phyloP scores from a whole-genome alignment of 2,329 filamentous ascomycete genomes.

The Phialocephala subalpina region DNA sequence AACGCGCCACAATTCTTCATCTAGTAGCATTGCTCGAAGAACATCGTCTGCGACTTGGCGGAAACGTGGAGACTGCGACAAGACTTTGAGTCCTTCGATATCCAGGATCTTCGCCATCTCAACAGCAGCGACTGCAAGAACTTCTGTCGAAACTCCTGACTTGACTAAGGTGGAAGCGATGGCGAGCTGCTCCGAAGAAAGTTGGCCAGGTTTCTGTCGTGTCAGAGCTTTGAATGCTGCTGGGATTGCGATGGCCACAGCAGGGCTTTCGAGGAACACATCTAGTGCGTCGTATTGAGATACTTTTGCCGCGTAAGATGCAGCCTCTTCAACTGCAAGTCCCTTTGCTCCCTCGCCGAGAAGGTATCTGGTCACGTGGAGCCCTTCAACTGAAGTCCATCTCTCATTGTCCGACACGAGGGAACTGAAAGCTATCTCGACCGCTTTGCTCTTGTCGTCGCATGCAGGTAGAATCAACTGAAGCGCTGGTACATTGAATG shows the following conservation, averaged over 20 bases:
- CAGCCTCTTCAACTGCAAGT: slow-evolving; percentile 10
- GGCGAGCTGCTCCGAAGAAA: slow-evolving; percentile 15
- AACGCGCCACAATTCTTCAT: neutral
- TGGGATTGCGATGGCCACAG: slow-evolving; percentile 6
- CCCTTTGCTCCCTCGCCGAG: slow-evolving; percentile 12
- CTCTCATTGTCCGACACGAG: neutral
- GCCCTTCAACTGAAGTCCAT: slow-evolving; percentile 3
- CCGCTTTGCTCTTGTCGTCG: neutral
- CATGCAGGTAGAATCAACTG: slow-evolving; percentile 11
- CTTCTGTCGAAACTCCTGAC: slow-evolving; percentile 5
- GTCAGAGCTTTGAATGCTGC: slow-evolving; percentile 17
- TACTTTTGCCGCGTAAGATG: slow-evolving; percentile 9
- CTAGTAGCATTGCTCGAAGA: neutral
- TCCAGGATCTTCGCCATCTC: neutral
- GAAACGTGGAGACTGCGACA: neutral
- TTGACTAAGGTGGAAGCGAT: slow-evolving; percentile 12
- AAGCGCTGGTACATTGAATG: slow-evolving; percentile 8
- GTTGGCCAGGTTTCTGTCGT: slow-evolving; percentile 6
- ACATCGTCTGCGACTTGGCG: slow-evolving; percentile 3
- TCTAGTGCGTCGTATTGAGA: slow-evolving; percentile 9
- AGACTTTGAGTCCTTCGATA: slow-evolving; percentile 6
- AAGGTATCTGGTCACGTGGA: slow-evolving; percentile 2
- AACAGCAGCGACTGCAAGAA: slow-evolving; percentile 6
- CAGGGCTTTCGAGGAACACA: slow-evolving; percentile 11
- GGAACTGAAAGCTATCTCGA: slow-evolving; percentile 8